Conservation (phyloP, 805 yeast genomes). For the Trichomonascus vanleenenianus region DNA sequence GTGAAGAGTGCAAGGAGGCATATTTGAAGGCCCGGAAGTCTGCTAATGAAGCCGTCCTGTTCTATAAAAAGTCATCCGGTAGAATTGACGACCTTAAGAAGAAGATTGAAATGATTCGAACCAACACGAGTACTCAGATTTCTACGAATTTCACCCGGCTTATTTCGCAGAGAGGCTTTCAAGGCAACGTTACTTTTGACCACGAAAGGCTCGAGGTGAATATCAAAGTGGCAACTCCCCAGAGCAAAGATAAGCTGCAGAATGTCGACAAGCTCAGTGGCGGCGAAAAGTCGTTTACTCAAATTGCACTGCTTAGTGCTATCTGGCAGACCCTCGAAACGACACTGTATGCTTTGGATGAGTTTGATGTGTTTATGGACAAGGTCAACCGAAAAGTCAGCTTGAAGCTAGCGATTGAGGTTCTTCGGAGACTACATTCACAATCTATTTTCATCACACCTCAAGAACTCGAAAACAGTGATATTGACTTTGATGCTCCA, state of each 20-base stretch:
- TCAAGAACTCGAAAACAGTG: conserved; percentile 63
- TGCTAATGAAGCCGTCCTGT: too few species aligned
- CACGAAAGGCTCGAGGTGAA: conserved; percentile 27
- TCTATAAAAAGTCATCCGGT: too few species aligned
- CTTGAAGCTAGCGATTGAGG: conserved; percentile 61
- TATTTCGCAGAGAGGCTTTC: conserved; percentile 47
- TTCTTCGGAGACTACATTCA: conserved; percentile 55
- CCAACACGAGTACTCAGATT: too few species aligned
- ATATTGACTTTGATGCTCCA: conserved; percentile 54
- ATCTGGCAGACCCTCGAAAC: conserved; percentile 93
- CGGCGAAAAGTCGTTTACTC: conserved; percentile 93
- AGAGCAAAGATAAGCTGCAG: conserved; percentile 45
- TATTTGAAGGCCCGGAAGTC: too few species aligned
- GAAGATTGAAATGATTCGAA: too few species aligned
- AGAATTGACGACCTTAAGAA: too few species aligned
- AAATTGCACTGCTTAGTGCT: conserved; percentile 76
- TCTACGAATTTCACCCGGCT: conserved; percentile 14
- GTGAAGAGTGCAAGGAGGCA: too few species aligned
- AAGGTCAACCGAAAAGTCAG: conserved; percentile 79
- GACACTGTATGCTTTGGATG: conserved; percentile 84
- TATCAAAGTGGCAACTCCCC: conserved; percentile 19
- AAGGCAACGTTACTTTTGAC: conserved; percentile 64
- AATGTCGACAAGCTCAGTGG: conserved; percentile 85
- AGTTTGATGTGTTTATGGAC: conserved; percentile 96
- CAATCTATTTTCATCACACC: conserved; percentile 95